Conservation (phyloP, 2,329 filamentous ascomycete genomes). For the Neonectria magnoliae region DNA sequence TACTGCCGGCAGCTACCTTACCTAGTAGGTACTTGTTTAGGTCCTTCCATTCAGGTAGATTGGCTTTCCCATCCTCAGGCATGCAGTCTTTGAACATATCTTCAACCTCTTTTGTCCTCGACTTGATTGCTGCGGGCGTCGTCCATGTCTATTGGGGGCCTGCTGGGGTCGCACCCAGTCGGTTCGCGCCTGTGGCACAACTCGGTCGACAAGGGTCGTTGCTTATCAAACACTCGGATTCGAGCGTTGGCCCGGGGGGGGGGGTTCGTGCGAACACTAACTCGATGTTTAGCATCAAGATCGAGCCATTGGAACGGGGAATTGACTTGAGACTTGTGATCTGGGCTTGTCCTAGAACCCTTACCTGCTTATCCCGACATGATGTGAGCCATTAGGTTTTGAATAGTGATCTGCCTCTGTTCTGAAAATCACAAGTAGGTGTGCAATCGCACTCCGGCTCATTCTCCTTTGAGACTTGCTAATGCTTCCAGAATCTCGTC, state of each 20-base stretch:
- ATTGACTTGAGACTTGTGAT: too few species aligned
- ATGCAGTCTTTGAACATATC: slow-evolving; percentile 3
- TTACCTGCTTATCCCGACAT: neutral
- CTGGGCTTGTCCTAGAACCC: neutral
- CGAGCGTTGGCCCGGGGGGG: neutral
- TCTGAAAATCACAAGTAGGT: neutral
- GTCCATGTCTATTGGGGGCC: neutral
- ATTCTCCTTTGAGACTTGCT: neutral
- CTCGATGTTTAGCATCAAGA: neutral
- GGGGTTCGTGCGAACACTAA: neutral
- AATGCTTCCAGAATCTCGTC: slow-evolving; percentile 7
- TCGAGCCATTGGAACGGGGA: neutral
- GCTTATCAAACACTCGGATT: neutral
- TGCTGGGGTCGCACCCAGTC: neutral
- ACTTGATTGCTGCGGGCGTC: slow-evolving; percentile 10
- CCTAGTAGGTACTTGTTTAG: neutral
- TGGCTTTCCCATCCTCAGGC: neutral
- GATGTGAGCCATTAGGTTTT: neutral
- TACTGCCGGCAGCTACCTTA: neutral
- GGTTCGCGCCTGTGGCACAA: neutral
- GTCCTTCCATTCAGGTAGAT: neutral
- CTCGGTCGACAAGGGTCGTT: neutral
- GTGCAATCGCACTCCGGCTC: neutral
- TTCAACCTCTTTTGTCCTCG: neutral
- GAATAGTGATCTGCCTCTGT: neutral